phyloP scores from a whole-genome alignment of 176 grass and related monocot species.

The barley (Hordeum vulgare) region MorexV3_pseudomolecules_assembly NC_058519.1:657287717-657288216 shows the following conservation, averaged over 20 bases:
- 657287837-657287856: constrained; percentile 58
- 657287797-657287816: constrained; percentile 73
- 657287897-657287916: background rate
- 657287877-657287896: background rate
- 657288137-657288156: constrained; percentile 45
- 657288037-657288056: constrained; percentile 34
- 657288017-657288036: constrained; percentile 40
- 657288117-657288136: constrained; percentile 53
- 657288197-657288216: background rate
- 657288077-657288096: background rate
- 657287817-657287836: constrained; percentile 74
- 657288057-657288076: constrained; percentile 55
- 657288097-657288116: background rate
- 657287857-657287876: constrained; percentile 40
- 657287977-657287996: constrained; percentile 53
- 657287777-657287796: constrained; percentile 56
- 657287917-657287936: background rate
- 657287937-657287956: background rate
- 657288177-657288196: constrained; percentile 24
- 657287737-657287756: constrained; percentile 35
- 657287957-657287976: constrained; percentile 46
- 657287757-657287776: constrained; percentile 75
- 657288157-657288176: constrained; percentile 13
- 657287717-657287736: background rate
- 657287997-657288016: constrained; percentile 33